A percentile compares a stretch with the other conserved stretches of the same genome.
Conservation (phyloP, 495 filamentous ascomycete genomes). For the Parathielavia hyrcaniae region DNA sequence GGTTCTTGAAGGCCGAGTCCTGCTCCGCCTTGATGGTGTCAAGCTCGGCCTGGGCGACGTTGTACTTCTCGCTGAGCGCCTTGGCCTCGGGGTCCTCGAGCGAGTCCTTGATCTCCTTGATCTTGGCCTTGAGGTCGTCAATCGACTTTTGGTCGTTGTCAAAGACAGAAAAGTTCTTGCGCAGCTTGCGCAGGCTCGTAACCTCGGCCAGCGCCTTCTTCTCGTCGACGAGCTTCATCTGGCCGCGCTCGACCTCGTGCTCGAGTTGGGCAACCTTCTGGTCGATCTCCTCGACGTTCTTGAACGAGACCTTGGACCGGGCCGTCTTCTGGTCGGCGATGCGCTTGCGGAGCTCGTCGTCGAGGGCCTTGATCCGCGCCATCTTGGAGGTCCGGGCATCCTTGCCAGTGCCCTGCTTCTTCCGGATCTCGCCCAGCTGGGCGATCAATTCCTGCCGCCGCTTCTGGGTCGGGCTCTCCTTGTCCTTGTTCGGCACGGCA, state of each 20-base stretch:
- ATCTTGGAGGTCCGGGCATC: constrained; percentile 62
- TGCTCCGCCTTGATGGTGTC: constrained; percentile 85
- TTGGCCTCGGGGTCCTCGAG: constrained; percentile 90
- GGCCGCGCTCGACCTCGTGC: constrained; percentile 74
- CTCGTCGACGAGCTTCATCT: constrained; percentile 92
- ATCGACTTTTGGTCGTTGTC: constrained; percentile 78
- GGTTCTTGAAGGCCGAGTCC: constrained; percentile 76
- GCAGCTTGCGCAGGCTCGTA: constrained; percentile 72
- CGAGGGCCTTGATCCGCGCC: constrained; percentile 80
- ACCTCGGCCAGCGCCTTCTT: constrained; percentile 85
- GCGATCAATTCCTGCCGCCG: constrained; percentile 73
- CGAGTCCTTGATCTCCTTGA: constrained; percentile 74
- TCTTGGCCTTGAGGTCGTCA: constrained; percentile 73
- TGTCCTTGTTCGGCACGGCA: constrained; percentile 58
- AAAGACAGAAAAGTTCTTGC: constrained; percentile 81
- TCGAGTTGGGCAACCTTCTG: constrained; percentile 71
- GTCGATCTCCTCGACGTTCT: constrained; percentile 81
- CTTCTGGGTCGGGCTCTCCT: constrained; percentile 68
- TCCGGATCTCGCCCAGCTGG: constrained; percentile 64
- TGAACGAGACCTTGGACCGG: constrained; percentile 68
- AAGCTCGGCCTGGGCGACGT: constrained; percentile 73
- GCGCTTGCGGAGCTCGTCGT: constrained; percentile 72
- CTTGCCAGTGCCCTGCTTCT: constrained; percentile 81
- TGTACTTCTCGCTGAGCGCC: constrained; percentile 77
- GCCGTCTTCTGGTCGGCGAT: constrained; percentile 81